phyloP scores from a whole-genome alignment of 1,284 basidiomycete species.

The Microbotryum lychnidis-dioicae region DNA sequence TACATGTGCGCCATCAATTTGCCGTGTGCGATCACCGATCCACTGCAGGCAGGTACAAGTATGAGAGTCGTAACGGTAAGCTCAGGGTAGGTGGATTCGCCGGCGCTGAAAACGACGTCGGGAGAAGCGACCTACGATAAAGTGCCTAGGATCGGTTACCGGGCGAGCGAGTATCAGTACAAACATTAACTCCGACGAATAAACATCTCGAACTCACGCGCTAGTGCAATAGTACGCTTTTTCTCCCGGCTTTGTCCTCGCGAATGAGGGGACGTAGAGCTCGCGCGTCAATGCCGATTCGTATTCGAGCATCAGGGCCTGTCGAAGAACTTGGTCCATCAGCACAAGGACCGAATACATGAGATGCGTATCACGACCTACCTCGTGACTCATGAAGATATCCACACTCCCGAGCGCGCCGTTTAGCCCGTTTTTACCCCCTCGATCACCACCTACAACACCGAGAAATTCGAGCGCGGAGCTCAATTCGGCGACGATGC shows the following conservation, averaged over 20 bases:
- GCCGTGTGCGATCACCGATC: slow-evolving; percentile 95
- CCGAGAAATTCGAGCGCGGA: slow-evolving; percentile 89
- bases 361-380: slow-evolving; percentile 37
- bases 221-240: slow-evolving; percentile 24
- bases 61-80: no score
- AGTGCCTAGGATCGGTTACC: not conserved
- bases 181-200: not conserved
- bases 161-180: not conserved
- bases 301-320: slow-evolving; percentile 86
- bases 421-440: slow-evolving; percentile 53
- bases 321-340: not conserved
- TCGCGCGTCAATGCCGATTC: slow-evolving; percentile 81
- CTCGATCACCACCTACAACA: slow-evolving; percentile 64
- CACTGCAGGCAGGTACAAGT: slow-evolving; percentile 62
- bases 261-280: slow-evolving; percentile 14
- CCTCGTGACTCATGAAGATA: slow-evolving; percentile 70
- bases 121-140: not conserved
- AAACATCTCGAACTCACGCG: slow-evolving; percentile 7
- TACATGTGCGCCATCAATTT: slow-evolving; percentile 84
- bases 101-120: no score
- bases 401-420: slow-evolving; percentile 83
- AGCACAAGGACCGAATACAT: not conserved
- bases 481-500: slow-evolving; percentile 71
- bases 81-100: no score
- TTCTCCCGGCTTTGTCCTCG: slow-evolving; percentile 9